Percentiles rank a stretch among this genome's conserved stretches.
Conservation (phyloP, 2,329 filamentous ascomycete genomes). For the Fusarium sp. region DNA sequence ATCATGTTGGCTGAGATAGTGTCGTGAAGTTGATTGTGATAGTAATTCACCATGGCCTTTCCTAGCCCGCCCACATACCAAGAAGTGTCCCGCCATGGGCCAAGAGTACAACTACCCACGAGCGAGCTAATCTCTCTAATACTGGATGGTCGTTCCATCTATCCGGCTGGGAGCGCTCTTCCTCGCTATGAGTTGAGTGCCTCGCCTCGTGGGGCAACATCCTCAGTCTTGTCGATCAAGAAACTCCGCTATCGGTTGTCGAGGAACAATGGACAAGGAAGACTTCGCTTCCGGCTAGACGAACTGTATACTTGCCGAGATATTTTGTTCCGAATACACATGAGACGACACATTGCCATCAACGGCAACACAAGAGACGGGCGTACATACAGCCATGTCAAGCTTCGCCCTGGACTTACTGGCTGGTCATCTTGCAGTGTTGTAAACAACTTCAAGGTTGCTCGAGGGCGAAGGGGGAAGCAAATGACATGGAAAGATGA, state of each 20-base stretch:
- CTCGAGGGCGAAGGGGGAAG: background rate
- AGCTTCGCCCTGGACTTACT: background rate
- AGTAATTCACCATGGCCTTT: background rate
- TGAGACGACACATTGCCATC: background rate
- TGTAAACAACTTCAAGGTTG: background rate
- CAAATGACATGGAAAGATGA: background rate
- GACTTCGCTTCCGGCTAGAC: background rate
- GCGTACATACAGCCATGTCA: background rate
- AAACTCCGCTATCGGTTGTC: background rate
- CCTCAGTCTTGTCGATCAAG: background rate
- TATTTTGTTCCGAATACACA: background rate
- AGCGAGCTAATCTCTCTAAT: background rate
- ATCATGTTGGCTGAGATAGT: background rate
- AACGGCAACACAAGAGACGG: background rate
- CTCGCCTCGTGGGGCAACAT: background rate
- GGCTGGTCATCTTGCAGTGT: background rate
- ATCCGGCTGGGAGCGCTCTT: background rate
- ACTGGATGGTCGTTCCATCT: background rate
- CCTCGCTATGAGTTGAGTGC: background rate
- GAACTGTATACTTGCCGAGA: background rate
- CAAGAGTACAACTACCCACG: background rate
- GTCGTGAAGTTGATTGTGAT: background rate
- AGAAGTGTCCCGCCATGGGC: background rate
- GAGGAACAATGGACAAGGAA: background rate
- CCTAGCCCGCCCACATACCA: background rate